Conservation (phyloP, 148 eudicot species). For the Oxyria digyna region DNA sequence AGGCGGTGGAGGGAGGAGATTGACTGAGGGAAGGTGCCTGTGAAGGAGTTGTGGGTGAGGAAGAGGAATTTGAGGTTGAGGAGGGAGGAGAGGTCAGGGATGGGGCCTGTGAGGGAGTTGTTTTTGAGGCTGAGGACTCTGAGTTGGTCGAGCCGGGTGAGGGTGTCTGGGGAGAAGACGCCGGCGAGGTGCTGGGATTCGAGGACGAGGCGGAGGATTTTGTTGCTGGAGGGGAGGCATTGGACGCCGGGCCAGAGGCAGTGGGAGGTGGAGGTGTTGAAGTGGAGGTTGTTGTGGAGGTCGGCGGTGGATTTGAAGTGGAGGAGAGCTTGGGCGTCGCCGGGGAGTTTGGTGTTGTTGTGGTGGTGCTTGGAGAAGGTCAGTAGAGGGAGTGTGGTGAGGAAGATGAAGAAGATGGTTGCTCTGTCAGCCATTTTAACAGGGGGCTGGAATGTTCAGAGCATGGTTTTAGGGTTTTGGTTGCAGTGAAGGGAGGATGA, state of each 20-base stretch:
- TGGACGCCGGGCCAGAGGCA: constrained; percentile 43
- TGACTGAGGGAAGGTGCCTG: constrained; percentile 26
- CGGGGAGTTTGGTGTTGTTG: background rate
- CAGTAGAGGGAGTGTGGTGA: background rate
- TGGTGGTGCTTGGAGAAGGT: background rate
- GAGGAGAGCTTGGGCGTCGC: constrained; percentile 30
- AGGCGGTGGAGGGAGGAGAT: constrained; percentile 27
- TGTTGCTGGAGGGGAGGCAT: constrained; percentile 13
- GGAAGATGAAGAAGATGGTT: background rate
- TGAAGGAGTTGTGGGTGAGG: constrained; percentile 27
- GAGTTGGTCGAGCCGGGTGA: constrained; percentile 40
- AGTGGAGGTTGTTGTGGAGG: constrained; percentile 17
- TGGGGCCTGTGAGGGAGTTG: constrained; percentile 42
- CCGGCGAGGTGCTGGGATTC: constrained; percentile 20
- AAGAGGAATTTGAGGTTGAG: constrained; percentile 30
- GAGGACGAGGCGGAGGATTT: constrained; percentile 27
- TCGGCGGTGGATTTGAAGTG: constrained; percentile 36
- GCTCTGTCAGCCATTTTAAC: background rate
- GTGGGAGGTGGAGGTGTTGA: constrained; percentile 16
- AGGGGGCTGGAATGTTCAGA: background rate
- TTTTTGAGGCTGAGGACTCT: constrained; percentile 37
- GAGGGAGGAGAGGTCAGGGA: constrained; percentile 35
- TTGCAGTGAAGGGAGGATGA: background rate
- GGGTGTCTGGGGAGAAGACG: constrained; percentile 21
- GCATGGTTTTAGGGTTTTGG: background rate